Percentiles rank a stretch among this genome's conserved stretches.
phyloP scores from a whole-genome alignment of 441 rosid species.

The Flueggea neowawraea region DNA sequence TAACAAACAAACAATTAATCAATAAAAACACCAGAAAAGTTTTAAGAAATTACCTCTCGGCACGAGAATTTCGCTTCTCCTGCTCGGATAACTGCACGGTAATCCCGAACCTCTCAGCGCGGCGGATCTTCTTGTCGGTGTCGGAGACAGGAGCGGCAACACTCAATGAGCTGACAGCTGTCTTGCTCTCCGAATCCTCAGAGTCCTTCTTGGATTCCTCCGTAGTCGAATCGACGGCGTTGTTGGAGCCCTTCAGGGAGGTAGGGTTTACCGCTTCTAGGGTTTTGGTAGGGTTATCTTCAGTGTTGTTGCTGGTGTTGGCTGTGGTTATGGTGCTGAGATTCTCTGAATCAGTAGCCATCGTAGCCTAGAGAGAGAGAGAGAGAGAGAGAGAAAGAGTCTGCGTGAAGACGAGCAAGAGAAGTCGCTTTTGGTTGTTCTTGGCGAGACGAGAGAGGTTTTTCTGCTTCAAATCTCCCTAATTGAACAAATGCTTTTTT shows the following conservation, averaged over 20 bases:
- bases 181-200: not conserved
- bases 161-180: not conserved
- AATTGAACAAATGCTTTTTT: too few relatives aligned
- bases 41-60: slow-evolving; percentile 54
- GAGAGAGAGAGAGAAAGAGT: too few relatives aligned
- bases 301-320: not conserved
- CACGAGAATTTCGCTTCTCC: slow-evolving; percentile 88
- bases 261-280: slow-evolving; percentile 16
- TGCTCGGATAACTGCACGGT: slow-evolving; percentile 71
- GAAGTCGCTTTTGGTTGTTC: too few relatives aligned
- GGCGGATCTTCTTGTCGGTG: slow-evolving; percentile 72
- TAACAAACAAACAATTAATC: not conserved
- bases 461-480: too few relatives aligned
- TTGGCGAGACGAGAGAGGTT: too few relatives aligned
- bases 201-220: not conserved
- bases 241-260: slow-evolving; percentile 19
- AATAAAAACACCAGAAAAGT: not conserved
- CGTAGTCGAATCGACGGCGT: slow-evolving; percentile 3
- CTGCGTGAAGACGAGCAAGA: too few relatives aligned
- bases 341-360: too few relatives aligned
- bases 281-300: slow-evolving; percentile 31
- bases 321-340: too few relatives aligned
- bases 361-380: too few relatives aligned
- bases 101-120: slow-evolving; percentile 92
- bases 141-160: slow-evolving; percentile 31